A percentile compares a stretch with the other conserved stretches of the same genome.
Conservation (phyloP, 2,329 filamentous ascomycete genomes). For the Sclerotiophoma versabilis region DNA sequence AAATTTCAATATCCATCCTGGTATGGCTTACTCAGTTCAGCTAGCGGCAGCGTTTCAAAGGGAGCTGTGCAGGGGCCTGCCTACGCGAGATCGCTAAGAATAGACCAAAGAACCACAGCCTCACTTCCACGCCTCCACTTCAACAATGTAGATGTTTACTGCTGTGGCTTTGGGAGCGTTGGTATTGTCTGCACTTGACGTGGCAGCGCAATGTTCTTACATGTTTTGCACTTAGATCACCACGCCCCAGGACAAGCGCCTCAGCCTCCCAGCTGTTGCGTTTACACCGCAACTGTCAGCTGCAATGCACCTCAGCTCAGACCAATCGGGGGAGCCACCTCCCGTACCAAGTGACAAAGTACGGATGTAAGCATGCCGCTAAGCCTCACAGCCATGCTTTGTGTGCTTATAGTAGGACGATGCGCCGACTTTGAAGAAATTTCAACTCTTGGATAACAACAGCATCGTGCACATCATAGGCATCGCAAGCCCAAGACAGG, state of each 20-base stretch:
- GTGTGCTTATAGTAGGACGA: constrained; percentile 10
- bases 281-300: constrained; percentile 7
- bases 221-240: neutral
- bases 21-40: constrained; percentile 6
- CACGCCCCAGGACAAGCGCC: neutral
- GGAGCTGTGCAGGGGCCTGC: constrained; percentile 3
- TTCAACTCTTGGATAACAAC: neutral
- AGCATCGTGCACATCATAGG: neutral
- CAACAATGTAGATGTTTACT: neutral
- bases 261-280: neutral
- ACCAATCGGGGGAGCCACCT: constrained; percentile 2
- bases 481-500: neutral
- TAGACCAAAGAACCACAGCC: constrained; percentile 6
- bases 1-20: neutral
- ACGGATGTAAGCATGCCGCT: constrained; percentile 6
- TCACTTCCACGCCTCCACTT: neutral
- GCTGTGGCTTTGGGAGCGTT: neutral
- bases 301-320: constrained; percentile 10
- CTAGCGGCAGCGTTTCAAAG: constrained; percentile 8
- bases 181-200: neutral
- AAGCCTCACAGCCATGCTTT: constrained; percentile 6
- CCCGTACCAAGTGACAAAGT: neutral
- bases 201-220: neutral
- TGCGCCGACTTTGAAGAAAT: neutral
- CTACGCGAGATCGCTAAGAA: constrained; percentile 10